phyloP scores from a whole-genome alignment of 1,284 basidiomycete genomes.

The Rhodotorula sp. region DNA sequence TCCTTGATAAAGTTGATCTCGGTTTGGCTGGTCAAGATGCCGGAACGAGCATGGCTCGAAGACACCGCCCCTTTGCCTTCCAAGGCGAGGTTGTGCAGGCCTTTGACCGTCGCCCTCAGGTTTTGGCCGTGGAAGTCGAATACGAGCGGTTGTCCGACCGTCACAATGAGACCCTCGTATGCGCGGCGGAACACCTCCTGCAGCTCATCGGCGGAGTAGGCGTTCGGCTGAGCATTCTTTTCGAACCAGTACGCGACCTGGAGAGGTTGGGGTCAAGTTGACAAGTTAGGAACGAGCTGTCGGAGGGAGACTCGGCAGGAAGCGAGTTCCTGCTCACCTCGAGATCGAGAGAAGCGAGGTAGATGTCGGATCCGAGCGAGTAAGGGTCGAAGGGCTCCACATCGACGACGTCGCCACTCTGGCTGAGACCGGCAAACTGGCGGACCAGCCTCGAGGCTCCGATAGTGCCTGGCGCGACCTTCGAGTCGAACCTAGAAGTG shows the following conservation, averaged over 20 bases:
- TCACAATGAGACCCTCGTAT: constrained; percentile 61
- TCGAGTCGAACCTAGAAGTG: constrained; percentile 36
- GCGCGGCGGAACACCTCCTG: constrained; percentile 65
- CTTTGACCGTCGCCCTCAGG: constrained; percentile 69
- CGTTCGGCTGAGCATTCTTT: constrained; percentile 34
- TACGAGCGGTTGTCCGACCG: constrained; percentile 68
- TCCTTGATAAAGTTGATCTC: constrained; percentile 87
- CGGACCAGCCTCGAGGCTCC: constrained; percentile 65
- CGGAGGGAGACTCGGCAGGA: too few relatives aligned
- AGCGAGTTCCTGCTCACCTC: constrained; percentile 22
- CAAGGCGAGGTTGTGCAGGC: constrained; percentile 66
- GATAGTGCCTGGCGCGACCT: constrained; percentile 44
- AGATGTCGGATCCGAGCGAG: constrained; percentile 25
- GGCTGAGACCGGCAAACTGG: constrained; percentile 70
- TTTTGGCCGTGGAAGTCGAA: constrained; percentile 91
- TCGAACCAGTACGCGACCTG: constrained; percentile 40
- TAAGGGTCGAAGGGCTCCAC: constrained; percentile 60
- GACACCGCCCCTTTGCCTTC: constrained; percentile 47
- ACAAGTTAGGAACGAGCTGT: too few relatives aligned
- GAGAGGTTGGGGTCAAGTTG: too few relatives aligned
- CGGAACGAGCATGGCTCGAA: constrained; percentile 52
- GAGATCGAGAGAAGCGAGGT: constrained; percentile 37
- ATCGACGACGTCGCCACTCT: constrained; percentile 70
- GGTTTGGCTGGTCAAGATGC: constrained; percentile 85
- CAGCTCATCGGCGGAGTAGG: constrained; percentile 82